Conservation (phyloP, 495 filamentous ascomycete species). For the Pyrenula aspistea region DNA sequence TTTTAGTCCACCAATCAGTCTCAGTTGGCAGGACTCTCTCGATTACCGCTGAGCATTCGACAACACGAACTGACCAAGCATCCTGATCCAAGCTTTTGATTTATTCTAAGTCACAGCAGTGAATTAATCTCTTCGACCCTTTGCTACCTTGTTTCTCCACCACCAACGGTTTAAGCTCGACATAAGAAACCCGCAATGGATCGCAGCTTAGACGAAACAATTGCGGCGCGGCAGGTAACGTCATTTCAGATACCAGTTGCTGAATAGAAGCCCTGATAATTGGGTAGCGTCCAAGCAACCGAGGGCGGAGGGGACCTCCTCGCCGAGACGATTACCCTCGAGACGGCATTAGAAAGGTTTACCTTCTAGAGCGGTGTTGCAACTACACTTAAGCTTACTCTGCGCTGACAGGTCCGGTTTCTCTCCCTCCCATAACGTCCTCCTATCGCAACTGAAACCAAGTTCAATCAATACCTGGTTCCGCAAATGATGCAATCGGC, state of each 20-base stretch:
- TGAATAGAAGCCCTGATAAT: background rate
- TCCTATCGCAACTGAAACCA: conserved; percentile 3
- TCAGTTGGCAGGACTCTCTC: no score
- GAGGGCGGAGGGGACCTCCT: conserved; percentile 42
- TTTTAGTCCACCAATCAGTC: no score
- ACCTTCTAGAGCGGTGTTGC: conserved; percentile 2
- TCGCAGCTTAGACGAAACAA: conserved; percentile 74
- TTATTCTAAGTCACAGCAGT: no score
- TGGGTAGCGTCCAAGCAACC: conserved; percentile 20
- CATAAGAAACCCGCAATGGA: conserved; percentile 45
- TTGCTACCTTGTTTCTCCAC: no score
- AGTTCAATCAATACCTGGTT: conserved; percentile 18
- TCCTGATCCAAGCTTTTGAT: no score
- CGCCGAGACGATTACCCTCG: conserved; percentile 47
- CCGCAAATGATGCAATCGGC: conserved; percentile 19
- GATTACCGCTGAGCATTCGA: no score
- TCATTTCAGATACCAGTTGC: background rate
- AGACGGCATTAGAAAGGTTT: conserved; percentile 76
- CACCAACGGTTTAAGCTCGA: background rate
- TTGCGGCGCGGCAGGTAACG: conserved; percentile 69
- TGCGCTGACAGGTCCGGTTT: conserved; percentile 7
- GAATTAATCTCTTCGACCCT: no score
- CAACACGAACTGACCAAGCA: no score
- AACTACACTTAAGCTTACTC: background rate
- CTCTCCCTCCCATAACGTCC: conserved; percentile 14